phyloP scores from a whole-genome alignment of 2,329 filamentous ascomycete species.

The Penicillium sp. region DNA sequence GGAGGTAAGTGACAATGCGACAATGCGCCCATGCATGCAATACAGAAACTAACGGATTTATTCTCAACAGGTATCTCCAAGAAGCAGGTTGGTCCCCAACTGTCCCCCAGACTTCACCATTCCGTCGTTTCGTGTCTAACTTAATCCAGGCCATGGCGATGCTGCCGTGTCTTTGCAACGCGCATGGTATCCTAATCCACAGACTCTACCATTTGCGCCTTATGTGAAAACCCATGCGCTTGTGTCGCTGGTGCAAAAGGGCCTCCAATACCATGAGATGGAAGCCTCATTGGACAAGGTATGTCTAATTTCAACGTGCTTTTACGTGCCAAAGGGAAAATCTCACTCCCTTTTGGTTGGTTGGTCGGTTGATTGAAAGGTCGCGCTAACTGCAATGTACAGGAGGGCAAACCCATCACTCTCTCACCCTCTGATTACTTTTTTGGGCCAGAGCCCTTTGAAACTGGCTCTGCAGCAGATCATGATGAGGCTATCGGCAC shows the following conservation, averaged over 20 bases:
- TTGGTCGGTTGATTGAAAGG: background rate
- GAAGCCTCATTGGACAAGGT: slow-evolving; percentile 49
- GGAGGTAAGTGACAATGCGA: slow-evolving; percentile 51
- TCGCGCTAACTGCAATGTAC: slow-evolving; percentile 22
- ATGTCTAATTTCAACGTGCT: slow-evolving; percentile 19
- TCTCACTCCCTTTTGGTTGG: background rate
- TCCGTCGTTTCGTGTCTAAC: slow-evolving; percentile 18
- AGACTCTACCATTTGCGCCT: slow-evolving; percentile 58
- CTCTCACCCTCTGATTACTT: slow-evolving; percentile 43
- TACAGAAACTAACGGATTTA: slow-evolving; percentile 20
- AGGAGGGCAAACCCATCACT: slow-evolving; percentile 39
- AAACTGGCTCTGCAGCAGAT: slow-evolving; percentile 29
- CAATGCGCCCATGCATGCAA: slow-evolving; percentile 4
- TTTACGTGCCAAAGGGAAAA: background rate
- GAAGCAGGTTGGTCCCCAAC: slow-evolving; percentile 48
- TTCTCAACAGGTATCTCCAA: slow-evolving; percentile 47
- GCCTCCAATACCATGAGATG: slow-evolving; percentile 53
- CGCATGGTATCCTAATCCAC: slow-evolving; percentile 61
- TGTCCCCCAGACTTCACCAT: slow-evolving; percentile 1
- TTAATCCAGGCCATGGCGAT: slow-evolving; percentile 51
- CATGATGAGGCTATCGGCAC: slow-evolving; percentile 31
- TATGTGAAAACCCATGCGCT: slow-evolving; percentile 58
- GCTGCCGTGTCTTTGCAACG: slow-evolving; percentile 58
- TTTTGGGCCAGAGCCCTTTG: slow-evolving; percentile 45
- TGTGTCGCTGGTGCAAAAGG: slow-evolving; percentile 61